Evolutionary conservation across 2,329 filamentous ascomycete species (phyloP), one percentile per base, ranked within the genome.

Genomic region (Xylariomycetidae sp.): DNA sequence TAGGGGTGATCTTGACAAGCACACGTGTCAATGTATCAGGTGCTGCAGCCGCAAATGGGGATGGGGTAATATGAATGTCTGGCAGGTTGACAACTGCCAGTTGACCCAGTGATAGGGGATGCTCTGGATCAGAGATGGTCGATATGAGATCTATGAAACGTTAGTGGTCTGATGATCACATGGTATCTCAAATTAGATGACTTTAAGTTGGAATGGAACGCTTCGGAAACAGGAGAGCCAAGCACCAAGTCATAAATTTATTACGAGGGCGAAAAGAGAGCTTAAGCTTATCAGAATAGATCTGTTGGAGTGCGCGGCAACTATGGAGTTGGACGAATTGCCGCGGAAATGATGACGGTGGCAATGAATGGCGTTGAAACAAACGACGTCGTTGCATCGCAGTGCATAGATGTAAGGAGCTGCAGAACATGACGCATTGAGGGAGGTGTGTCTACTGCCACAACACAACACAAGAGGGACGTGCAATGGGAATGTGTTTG

Each of bases 11-110:
- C 52, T 94, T 78, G 27, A 98, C 88, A 3, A 82, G 74, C 22
- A 97, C 88, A 25, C 70, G 82, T 64, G 69, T 88, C 66, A 74
- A 75, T 55, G 54, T 79, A 64, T 69, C 64, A 12, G 67, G 62
- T 35, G 67, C 64, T 17, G 64, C 68, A 22, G 67, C 67, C 40
- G 68, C 66, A 22, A 74, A 74, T n/a, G 82, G 72, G 6, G 83
- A 74, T 30, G 81, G 77, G 27, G 69, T 70, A 48, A 98, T 87
- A 51, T 78, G 73, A 50, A 98, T 96, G 61, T 98, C 92, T 19
- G 85, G 82, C n/a, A 98, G 79, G 48, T 94, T 96, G 48, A 98
- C 88, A 33, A 98, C 92, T 20, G 89, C 88, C 25, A 98, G 74
- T 51, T 92, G 88, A 41, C 89, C 92, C 30, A 98, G 76, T 3